A percentile compares a stretch with the other conserved stretches of the same genome.
Conservation (phyloP, 805 yeast species). For the Sugiyamaella smithiae region DNA sequence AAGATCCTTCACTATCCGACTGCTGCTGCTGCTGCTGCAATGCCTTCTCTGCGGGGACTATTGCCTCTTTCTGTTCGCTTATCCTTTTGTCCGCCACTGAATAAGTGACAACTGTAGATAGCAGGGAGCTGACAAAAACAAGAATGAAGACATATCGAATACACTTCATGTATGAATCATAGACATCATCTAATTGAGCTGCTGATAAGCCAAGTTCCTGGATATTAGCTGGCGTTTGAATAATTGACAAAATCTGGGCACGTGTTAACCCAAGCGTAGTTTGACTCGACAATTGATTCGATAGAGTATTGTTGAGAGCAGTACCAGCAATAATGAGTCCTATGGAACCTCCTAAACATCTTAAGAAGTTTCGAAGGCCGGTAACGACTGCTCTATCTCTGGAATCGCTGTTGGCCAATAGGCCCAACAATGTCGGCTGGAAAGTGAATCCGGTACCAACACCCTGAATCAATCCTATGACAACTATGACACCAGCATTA, state of each 20-base stretch:
- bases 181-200: slow-evolving; percentile 12
- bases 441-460: slow-evolving; percentile 49
- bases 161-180: slow-evolving; percentile 21
- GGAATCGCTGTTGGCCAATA: slow-evolving; percentile 49
- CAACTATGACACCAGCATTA: slow-evolving; percentile 37
- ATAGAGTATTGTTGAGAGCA: slow-evolving; percentile 25
- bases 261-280: slow-evolving; percentile 15
- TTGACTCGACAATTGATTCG: slow-evolving; percentile 1
- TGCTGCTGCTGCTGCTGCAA: not conserved
- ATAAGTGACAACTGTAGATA: slow-evolving; percentile 17
- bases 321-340: slow-evolving; percentile 47
- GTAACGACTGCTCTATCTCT: slow-evolving; percentile 59
- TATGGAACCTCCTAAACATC: slow-evolving; percentile 62
- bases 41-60: not conserved
- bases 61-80: not conserved
- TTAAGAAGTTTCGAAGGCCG: slow-evolving; percentile 52
- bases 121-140: slow-evolving; percentile 15
- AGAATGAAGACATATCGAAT: slow-evolving; percentile 19
- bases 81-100: slow-evolving; percentile 19
- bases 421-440: slow-evolving; percentile 57
- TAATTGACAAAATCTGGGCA: slow-evolving; percentile 2
- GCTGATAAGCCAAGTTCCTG: slow-evolving; percentile 6
- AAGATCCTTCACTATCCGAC: not conserved
- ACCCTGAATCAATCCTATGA: slow-evolving; percentile 40
- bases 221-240: slow-evolving; percentile 18